A percentile compares a stretch with the other conserved stretches of the same genome.
phyloP scores from a whole-genome alignment of 164 flowering plant species.

The Piper longum region DNA sequence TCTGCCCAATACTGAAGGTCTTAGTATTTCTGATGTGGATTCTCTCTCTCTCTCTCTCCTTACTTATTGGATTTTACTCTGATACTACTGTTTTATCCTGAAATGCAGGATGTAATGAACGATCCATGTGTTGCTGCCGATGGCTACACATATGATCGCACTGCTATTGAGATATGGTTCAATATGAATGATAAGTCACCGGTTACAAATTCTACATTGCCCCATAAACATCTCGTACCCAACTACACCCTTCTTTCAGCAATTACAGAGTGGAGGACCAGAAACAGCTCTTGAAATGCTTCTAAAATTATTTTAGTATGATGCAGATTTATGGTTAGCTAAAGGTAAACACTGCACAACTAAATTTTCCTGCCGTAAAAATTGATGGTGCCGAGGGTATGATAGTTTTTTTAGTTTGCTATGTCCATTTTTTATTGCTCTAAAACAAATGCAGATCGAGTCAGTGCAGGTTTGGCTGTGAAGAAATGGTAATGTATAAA shows the following conservation, averaged over 20 bases:
- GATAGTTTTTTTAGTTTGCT: no score
- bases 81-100: no score
- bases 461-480: no score
- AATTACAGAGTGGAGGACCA: slow-evolving; percentile 64
- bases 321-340: no score
- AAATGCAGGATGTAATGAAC: slow-evolving; percentile 56
- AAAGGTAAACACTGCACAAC: no score
- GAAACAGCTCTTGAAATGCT: background rate
- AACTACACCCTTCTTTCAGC: slow-evolving; percentile 62
- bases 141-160: slow-evolving; percentile 77
- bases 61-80: no score
- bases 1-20: slow-evolving; percentile 76
- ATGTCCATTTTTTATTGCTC: no score
- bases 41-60: background rate
- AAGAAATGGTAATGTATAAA: no score
- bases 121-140: slow-evolving; percentile 85
- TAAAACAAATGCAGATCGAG: no score
- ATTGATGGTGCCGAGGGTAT: no score
- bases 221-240: slow-evolving; percentile 45
- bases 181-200: slow-evolving; percentile 20
- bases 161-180: slow-evolving; percentile 62
- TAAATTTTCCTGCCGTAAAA: no score
- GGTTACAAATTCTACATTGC: slow-evolving; percentile 24
- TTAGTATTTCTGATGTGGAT: background rate
- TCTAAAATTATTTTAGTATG: no score